Evolutionary conservation across 2,329 filamentous ascomycete genomes (phyloP).

Genomic region (Blumeriella jaapii): DNA sequence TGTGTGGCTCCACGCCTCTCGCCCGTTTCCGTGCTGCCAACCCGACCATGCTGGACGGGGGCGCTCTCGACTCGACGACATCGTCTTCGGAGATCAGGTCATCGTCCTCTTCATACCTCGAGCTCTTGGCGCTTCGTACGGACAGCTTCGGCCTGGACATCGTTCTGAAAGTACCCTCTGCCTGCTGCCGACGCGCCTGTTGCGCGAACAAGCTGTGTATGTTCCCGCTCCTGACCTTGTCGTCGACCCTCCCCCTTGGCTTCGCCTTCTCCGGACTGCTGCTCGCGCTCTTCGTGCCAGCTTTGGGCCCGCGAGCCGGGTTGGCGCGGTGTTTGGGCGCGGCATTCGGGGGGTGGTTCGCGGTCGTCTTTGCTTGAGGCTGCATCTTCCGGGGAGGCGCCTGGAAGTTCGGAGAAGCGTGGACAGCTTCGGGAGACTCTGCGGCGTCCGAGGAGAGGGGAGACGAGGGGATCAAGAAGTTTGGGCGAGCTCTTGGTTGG

Average conservation of each 20-base stretch:
- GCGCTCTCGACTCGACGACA: constrained; percentile 38
- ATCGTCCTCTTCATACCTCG: constrained; percentile 30
- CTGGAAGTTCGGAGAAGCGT: constrained; percentile 20
- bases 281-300: constrained; percentile 27
- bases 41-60: constrained; percentile 42
- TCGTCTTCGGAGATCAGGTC: constrained; percentile 46
- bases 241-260: constrained; percentile 32
- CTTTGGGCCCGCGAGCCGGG: constrained; percentile 21
- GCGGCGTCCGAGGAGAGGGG: constrained; percentile 10
- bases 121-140: constrained; percentile 29
- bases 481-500: constrained; percentile 14
- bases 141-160: constrained; percentile 24
- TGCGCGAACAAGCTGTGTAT: constrained; percentile 49
- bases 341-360: constrained; percentile 21
- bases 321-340: constrained; percentile 23
- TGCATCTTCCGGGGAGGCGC: constrained; percentile 16
- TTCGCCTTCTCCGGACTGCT: constrained; percentile 36
- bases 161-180: constrained; percentile 10
- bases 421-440: constrained; percentile 3
- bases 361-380: constrained; percentile 20
- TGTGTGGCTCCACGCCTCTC: constrained; percentile 28
- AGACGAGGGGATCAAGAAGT: constrained; percentile 18
- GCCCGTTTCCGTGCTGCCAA: constrained; percentile 44
- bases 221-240: constrained; percentile 44
- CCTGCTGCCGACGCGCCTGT: constrained; percentile 39